Conservation (phyloP, 2,329 filamentous ascomycete species). For the Aspergillus sp. region DNA sequence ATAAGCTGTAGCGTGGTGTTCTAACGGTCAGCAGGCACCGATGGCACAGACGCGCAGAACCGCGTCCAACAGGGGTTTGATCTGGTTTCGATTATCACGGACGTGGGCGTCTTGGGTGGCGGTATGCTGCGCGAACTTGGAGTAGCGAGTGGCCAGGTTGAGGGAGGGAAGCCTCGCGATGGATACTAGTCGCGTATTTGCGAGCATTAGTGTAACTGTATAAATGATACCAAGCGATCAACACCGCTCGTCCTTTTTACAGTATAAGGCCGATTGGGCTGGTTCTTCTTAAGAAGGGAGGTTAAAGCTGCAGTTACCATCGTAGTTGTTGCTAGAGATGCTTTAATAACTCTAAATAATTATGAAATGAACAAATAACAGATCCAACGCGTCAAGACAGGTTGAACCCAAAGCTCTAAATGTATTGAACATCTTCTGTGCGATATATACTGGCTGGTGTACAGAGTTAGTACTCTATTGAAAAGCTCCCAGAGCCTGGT, state of each 20-base stretch:
- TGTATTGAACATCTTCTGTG: background rate
- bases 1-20: no score
- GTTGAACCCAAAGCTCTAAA: no score
- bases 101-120: conserved; percentile 33
- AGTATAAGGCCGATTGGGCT: background rate
- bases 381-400: no score
- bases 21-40: conserved; percentile 22
- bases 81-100: conserved; percentile 42
- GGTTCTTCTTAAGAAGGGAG: no score
- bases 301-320: no score
- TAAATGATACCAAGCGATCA: background rate
- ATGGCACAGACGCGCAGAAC: conserved; percentile 34
- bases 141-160: conserved; percentile 27
- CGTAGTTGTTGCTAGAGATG: no score
- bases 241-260: background rate
- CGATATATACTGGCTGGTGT: background rate
- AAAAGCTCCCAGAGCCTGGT: background rate
- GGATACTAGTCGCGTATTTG: conserved; percentile 12
- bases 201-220: no score
- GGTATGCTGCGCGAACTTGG: conserved; percentile 35
- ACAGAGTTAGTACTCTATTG: background rate
- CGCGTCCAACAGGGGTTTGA: conserved; percentile 40
- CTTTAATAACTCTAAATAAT: no score
- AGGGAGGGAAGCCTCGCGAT: conserved; percentile 8
- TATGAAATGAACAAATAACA: no score